Evolutionary conservation across 768 basidiomycete genomes (phyloP), one percentile per base, ranked within the genome.

Genomic region (Leccinum imitatum): DNA sequence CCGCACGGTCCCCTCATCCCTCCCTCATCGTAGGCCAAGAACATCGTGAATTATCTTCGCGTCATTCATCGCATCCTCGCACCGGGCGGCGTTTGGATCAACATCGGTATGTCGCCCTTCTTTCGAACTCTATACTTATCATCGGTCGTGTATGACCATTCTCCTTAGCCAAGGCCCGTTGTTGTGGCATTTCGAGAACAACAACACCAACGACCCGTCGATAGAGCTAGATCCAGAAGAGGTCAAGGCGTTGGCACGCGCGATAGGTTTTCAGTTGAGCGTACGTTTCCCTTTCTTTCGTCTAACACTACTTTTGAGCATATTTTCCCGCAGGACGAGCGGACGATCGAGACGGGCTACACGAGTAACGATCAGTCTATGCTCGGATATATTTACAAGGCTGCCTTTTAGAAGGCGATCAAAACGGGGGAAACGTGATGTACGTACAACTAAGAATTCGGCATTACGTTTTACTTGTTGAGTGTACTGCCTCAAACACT

Each of bases 101-200:
- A 98, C 70, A 76, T 94, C 9, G 91, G 65, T 63, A 46, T 9
- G 53, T 57, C 3, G 6, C 9, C 41, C n/a, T 3, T 6, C 25
- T 37, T 19, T 39, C n/a, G 14, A 31, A 31, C 30, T 10, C 9
- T 31, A 10, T 33, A 17, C 5, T 31, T n/a, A 11, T 30, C 35
- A 3, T 46, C 30, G 30, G 19, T 4, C 23, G 3, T 15, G 30
- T 9, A 30, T 30, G 30, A 30, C 30, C 30, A 30, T 30, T 30
- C 30, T 30, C 30, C 30, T 30, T 9, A 30, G 37, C 52, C 55
- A 50, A 88, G 95, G 95, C 3, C 96, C 96, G 0, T 76, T 96
- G 1, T 76, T 98, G 19, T 98, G 96, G 95, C 96, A 98, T 71
- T 98, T 87, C 74, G 96, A 98, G 69, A 95, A 96, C 73, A 94